Conservation (phyloP, 2,329 filamentous ascomycete genomes). For the Pezicula radicicola region DNA sequence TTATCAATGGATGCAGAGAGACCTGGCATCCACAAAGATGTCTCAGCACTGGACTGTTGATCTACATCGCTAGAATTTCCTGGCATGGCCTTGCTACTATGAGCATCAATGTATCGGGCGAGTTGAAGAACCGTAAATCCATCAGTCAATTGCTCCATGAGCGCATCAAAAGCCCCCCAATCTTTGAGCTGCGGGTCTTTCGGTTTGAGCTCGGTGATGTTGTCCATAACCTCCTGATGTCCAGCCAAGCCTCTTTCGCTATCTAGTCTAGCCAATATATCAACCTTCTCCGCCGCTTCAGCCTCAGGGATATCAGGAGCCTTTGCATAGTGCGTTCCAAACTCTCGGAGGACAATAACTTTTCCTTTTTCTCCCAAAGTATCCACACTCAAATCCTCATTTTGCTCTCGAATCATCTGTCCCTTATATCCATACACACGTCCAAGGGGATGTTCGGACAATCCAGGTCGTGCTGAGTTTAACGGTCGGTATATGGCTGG, state of each 20-base stretch:
- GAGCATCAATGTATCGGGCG: conserved; percentile 18
- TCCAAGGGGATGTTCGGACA: not conserved
- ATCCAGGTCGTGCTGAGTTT: too few species aligned
- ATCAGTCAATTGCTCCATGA: conserved; percentile 21
- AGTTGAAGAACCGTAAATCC: conserved; percentile 27
- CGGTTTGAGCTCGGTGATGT: conserved; percentile 26
- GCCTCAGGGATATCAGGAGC: not conserved
- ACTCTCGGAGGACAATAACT: conserved; percentile 29
- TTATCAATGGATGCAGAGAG: conserved; percentile 15
- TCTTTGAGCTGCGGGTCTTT: conserved; percentile 9
- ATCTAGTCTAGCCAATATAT: conserved; percentile 25
- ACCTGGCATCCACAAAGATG: conserved; percentile 26
- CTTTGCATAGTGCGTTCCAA: conserved; percentile 8
- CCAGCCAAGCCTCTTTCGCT: conserved; percentile 25
- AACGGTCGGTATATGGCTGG: too few species aligned
- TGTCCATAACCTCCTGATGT: conserved; percentile 21
- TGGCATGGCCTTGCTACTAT: not conserved
- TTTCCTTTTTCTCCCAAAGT: conserved; percentile 22
- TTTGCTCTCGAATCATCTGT: conserved; percentile 14
- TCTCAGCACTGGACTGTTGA: conserved; percentile 8
- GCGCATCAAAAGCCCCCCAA: conserved; percentile 22
- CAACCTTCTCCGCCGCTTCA: conserved; percentile 16
- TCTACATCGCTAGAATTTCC: not conserved
- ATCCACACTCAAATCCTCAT: conserved; percentile 15
- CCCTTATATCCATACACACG: conserved; percentile 16